Conservation (phyloP, 371 early-diverging fungal genomes). For the Rhizopus stolonifer region DNA sequence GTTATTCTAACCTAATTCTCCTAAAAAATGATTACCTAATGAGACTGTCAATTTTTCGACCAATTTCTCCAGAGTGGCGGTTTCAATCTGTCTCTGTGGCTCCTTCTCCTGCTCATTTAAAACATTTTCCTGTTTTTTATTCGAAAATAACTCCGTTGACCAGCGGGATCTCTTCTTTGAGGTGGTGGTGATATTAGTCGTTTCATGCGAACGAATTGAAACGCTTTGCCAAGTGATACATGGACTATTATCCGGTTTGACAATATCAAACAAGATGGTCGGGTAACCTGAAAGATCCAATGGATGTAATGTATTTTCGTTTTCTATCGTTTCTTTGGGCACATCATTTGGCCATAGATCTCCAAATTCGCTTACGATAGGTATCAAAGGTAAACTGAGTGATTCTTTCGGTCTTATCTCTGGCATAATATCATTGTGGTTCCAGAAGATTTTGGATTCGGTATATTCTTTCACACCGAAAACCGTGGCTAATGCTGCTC, state of each 20-base stretch:
- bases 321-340: too few relatives aligned
- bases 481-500: constrained; percentile 48
- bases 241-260: constrained; percentile 52
- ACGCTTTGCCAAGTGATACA: constrained; percentile 35
- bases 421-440: constrained; percentile 13
- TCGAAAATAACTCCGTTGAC: constrained; percentile 5
- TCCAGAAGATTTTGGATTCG: constrained; percentile 48
- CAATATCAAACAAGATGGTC: constrained; percentile 49
- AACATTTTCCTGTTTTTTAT: constrained; percentile 1
- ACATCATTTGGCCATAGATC: constrained; percentile 29
- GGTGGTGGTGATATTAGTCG: too few relatives aligned
- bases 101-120: neutral
- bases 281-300: constrained; percentile 46
- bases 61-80: constrained; percentile 65
- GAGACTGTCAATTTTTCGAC: constrained; percentile 63
- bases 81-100: constrained; percentile 42
- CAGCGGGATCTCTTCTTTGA: neutral
- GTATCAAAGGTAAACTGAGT: constrained; percentile 33
- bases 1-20: neutral
- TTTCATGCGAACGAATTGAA: neutral
- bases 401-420: constrained; percentile 2
- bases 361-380: constrained; percentile 41
- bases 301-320: constrained; percentile 30
- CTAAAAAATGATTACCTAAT: constrained; percentile 39
- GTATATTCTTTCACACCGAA: constrained; percentile 51